Conservation (phyloP, 805 yeast species). For the Naumovozyma dairenensis region DNA sequence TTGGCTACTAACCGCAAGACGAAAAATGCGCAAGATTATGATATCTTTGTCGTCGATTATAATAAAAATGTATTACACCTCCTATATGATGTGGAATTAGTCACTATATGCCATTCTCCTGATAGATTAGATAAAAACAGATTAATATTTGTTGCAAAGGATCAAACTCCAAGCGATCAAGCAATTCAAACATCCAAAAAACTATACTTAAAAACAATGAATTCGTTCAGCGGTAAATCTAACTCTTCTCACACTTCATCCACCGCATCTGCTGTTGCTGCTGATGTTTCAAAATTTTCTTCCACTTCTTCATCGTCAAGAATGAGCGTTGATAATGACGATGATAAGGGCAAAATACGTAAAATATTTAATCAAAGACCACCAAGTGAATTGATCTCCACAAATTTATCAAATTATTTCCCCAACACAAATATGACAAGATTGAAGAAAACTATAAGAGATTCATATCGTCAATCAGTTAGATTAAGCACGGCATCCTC, state of each 20-base stretch:
- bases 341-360: slow-evolving; percentile 25
- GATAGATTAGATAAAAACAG: slow-evolving; percentile 64
- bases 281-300: too few species aligned
- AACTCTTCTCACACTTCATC: neutral
- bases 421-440: slow-evolving; percentile 69
- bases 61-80: slow-evolving; percentile 33
- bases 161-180: slow-evolving; percentile 51
- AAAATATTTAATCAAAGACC: slow-evolving; percentile 80
- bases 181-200: slow-evolving; percentile 50
- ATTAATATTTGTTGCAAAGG: slow-evolving; percentile 52
- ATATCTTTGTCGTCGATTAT: slow-evolving; percentile 47
- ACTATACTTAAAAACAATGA: slow-evolving; percentile 28
- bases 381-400: slow-evolving; percentile 82
- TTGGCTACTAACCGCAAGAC: slow-evolving; percentile 20
- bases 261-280: neutral
- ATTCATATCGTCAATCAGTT: slow-evolving; percentile 72
- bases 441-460: slow-evolving; percentile 70
- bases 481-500: slow-evolving; percentile 31
- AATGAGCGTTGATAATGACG: slow-evolving; percentile 13
- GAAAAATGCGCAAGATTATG: slow-evolving; percentile 35
- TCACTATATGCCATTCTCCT: slow-evolving; percentile 69
- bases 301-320: too few species aligned
- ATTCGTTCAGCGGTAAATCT: slow-evolving; percentile 7
- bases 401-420: slow-evolving; percentile 82
- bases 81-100: slow-evolving; percentile 69